Evolutionary conservation across 1,284 basidiomycete genomes (phyloP), one percentile per base, ranked within the genome.

Genomic region (Inonotus obliquus): DNA sequence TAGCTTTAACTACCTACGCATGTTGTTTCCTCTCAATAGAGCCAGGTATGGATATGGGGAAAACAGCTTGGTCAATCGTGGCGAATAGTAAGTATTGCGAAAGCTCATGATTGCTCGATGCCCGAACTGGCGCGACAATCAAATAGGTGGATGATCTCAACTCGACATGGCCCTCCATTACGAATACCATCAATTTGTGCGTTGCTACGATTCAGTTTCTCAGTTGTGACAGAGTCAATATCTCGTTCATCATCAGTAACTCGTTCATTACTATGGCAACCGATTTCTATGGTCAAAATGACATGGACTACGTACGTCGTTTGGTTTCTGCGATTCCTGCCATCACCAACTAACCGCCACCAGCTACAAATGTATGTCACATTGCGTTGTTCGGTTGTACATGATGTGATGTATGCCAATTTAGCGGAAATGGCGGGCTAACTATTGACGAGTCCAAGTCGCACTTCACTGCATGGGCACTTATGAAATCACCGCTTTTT

Each of bases 401-500:
- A n/a, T n/a, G n/a, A n/a, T 13, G n/a, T 39, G 11, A 14, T 35
- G 7, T 27, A 21, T 14, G n/a, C 10, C 57, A 85, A 82, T 17
- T n/a, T n/a, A n/a, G n/a, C n/a, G 84, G 84, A 0, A 85, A 86
- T 65, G 83, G 82, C 9, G 68, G 70, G 23, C 74, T 86, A 49
- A 83, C 81, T 1, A 80, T 74, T 65, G 83, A 86, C 25, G 85
- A 86, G 71, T 70, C 78, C 6, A 85, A 86, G 69, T 77, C 83
- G 1, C 83, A 85, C 66, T 86, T 85, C 71, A 85, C 82, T 0
- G 83, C 81, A 2, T 86, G 85, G 85, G 83, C 84, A 19, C 72
- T 87, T 27, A 80, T 85, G 78, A 84, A 83, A 68, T 83, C 82
- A 0, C 83, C 82, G 13, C 72, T 83, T 5, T 69, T 84, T 56